Percentiles rank a stretch among this genome's conserved stretches.
Conservation (phyloP, 306 rosid genomes). For the Cicer yamashitae region DNA sequence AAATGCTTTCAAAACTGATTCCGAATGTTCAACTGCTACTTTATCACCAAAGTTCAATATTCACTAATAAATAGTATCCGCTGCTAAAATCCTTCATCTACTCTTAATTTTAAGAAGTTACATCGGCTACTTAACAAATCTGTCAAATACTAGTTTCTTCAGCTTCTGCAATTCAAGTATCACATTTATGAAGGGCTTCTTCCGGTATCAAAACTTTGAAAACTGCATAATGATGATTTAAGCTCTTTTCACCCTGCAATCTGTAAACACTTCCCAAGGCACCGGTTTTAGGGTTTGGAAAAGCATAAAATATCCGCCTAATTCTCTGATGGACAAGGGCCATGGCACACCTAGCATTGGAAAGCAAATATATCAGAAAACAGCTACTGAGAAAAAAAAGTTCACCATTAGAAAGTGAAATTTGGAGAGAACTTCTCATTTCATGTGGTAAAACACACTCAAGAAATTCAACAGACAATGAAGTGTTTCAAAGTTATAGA, state of each 20-base stretch:
- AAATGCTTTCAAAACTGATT: background rate
- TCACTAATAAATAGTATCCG: conserved; percentile 12
- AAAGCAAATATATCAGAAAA: conserved; percentile 39
- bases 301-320: conserved; percentile 84
- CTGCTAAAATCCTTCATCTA: conserved; percentile 27
- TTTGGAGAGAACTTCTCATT: conserved; percentile 26
- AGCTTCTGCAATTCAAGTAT: conserved; percentile 35
- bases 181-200: conserved; percentile 48
- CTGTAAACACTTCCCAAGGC: conserved; percentile 84
- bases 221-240: conserved; percentile 91
- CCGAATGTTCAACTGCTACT: background rate
- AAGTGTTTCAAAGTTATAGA: conserved; percentile 37
- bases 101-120: conserved; percentile 3
- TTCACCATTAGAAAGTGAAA: conserved; percentile 36
- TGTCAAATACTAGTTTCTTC: conserved; percentile 6
- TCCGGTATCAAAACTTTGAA: conserved; percentile 78
- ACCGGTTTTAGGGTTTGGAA: conserved; percentile 78
- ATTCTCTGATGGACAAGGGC: conserved; percentile 93
- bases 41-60: conserved; percentile 29
- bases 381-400: background rate
- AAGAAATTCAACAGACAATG: conserved; percentile 13
- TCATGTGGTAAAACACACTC: background rate
- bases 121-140: conserved; percentile 12
- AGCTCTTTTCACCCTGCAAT: conserved; percentile 86
- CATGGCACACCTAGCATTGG: conserved; percentile 85